These are phyloP conservation scores for Fusarium sterilihyphosum DNA, from an alignment of 2,329 filamentous ascomycete genomes.

Conservation along the genomic window DNA sequence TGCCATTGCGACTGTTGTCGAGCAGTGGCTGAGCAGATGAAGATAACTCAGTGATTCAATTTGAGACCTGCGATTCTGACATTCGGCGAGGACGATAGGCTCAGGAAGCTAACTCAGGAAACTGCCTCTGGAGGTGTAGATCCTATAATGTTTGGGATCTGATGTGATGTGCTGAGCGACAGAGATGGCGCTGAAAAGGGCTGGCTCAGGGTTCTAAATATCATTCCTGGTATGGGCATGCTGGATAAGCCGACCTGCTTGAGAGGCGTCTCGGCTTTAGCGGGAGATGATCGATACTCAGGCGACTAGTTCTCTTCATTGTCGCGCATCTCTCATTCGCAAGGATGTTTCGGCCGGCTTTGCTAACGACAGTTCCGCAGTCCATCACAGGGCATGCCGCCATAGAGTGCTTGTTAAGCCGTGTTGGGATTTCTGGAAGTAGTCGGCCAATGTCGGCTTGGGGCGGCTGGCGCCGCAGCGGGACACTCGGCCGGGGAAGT, in stretches of 20 bases:
- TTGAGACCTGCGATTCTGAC: background rate
- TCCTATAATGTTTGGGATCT: conserved; percentile 1
- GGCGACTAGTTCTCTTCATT: conserved; percentile 20
- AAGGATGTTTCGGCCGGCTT: conserved; percentile 28
- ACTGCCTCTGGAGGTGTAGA: background rate
- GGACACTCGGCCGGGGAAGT: conserved; percentile 42
- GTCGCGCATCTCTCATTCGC: background rate
- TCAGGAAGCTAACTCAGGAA: background rate
- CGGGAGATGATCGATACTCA: conserved; percentile 8
- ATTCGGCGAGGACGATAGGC: background rate
- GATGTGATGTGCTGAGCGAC: conserved; percentile 15
- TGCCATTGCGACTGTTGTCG: conserved; percentile 53
- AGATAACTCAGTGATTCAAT: background rate
- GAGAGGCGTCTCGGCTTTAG: conserved; percentile 33
- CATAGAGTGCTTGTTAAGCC: conserved; percentile 25
- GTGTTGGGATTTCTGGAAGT: conserved; percentile 13
- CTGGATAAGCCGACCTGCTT: conserved; percentile 22
- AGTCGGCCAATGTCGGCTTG: conserved; percentile 55
- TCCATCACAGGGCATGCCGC: conserved; percentile 17
- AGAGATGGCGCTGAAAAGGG: conserved; percentile 10
- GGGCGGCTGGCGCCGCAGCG: conserved; percentile 49
- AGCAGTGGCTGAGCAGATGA: conserved; percentile 5
- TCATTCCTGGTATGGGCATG: conserved; percentile 11
- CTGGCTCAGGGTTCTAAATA: conserved; percentile 24
- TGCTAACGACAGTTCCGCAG: conserved; percentile 33